Conservation (phyloP, 306 rosid genomes). For the Rosa chinensis region DNA sequence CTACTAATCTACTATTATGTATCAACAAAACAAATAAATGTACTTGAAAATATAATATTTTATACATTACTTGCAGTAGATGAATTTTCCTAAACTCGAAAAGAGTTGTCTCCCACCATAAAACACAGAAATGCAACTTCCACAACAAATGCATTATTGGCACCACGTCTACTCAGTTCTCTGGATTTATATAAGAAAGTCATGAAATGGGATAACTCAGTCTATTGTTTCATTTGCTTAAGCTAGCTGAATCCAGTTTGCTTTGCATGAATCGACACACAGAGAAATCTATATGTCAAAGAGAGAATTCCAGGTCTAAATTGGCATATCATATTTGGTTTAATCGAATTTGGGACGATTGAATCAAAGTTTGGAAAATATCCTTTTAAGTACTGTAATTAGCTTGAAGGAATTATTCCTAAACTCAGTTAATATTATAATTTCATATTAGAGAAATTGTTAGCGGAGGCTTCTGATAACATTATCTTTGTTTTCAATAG, state of each 20-base stretch:
- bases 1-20: no score
- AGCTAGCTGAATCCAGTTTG: not conserved
- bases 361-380: not conserved
- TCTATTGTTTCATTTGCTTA: not conserved
- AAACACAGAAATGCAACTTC: not conserved
- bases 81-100: no score
- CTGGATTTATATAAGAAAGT: not conserved
- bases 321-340: not conserved
- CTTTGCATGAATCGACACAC: not conserved
- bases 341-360: not conserved
- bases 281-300: not conserved
- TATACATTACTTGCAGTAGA: no score
- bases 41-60: no score
- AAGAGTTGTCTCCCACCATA: no score
- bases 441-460: not conserved
- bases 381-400: not conserved
- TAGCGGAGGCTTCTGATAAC: not conserved
- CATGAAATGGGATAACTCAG: not conserved
- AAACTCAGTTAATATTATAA: not conserved
- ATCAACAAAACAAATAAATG: no score
- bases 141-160: not conserved
- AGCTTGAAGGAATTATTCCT: not conserved
- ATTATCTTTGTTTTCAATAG: not conserved
- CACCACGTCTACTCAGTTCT: not conserved
- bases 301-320: not conserved